Evolutionary conservation across 2,329 filamentous ascomycete species (phyloP), one percentile per base, ranked within the genome.

Genomic region (Akanthomyces lecanii): DNA sequence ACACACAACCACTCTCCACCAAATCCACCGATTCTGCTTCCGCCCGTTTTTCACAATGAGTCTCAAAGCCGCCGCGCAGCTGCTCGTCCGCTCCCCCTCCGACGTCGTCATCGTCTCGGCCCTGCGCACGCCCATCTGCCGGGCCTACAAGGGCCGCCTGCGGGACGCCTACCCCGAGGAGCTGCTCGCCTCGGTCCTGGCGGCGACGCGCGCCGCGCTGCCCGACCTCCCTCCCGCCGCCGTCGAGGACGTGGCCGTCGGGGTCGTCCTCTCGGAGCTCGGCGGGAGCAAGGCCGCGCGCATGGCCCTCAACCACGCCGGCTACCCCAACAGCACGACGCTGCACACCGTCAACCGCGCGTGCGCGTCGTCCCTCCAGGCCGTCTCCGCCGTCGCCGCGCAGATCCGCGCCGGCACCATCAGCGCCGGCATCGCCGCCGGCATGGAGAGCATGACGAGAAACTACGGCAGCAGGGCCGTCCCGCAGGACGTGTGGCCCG

Each of bases 381-480:
- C 89, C 30, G 89, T 97, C 57, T 89, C 91, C 1, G 78, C 81
- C 16, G 81, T 96, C 3, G 89, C 90, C 5, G 86, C 89, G 63
- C 82, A 88, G 66, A 95, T 97, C 69, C 83, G 86, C n/a, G 81
- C 84, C 0, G 92, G 90, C 1, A 83, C 85, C 68, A 89, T 94
- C 58, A 84, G 87, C 65, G 81, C 83, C 0, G 93, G 91, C 64
- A 86, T 97, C 65, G 93, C 88, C 11, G 93, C 90, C 2, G 93
- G 93, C 36, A 97, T 96, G 90, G 93, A 97, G 83, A 94, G 89
- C 78, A 97, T 97, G 93, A 96, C 91, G 66, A 80, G 89, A 67
- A 97, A 97, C 77, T 97, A 97, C 76, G 92, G 88, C 58, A 86
- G 81, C 30, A 81, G 87, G 63, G 93, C 93, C n/a, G 95, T 97